Evolutionary conservation across 805 yeast species (phyloP), one percentile per base, ranked within the genome.

Genomic region (Zygosaccharomyces siamensis): DNA sequence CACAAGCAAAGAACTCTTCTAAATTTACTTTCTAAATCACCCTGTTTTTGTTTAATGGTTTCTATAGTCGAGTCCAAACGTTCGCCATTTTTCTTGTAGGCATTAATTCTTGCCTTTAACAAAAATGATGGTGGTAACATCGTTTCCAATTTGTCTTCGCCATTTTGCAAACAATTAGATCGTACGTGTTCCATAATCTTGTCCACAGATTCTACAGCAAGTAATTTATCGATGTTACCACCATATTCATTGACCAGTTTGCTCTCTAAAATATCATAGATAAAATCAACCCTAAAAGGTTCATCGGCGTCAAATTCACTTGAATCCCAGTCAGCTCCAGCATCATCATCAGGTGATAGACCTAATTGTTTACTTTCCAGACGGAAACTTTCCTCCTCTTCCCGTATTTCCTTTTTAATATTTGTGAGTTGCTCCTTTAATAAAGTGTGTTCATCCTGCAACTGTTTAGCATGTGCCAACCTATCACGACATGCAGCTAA

Each of bases 1-100:
- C 98, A 90, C 45, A 89, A 73, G 24, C 96, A 81, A 32, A 92
- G 89, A 14, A 92, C 96, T 58, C 86, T 77, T 59, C 93, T 83
- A 70, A 89, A 93, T 66, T 92, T 92, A 24, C 73, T 71, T 58
- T 86, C 92, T 42, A 85, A 67, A 47, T 74, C 79, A 18, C 74
- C 67, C 16, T 84, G 80, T 8, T 80, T 75, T 12, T 77, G 66
- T 35, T 73, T 74, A 53, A 89, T 74, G 7, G 70, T 72, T 30
- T 68, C 69, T 36, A 88, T 73, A 43, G 85, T 75, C 2, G 65
- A 61, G 30, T 74, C 71, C 49, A 93, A 71, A 39, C 72, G 72
- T 5, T 67, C 68, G 59, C 86, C 86, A 60, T 92, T 86, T 55
- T 79, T 77, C 49, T 77, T 74, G 68, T 92, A 92, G 1, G 97